phyloP scores from a whole-genome alignment of 805 yeast species.

The Teunomyces funiuensis region DNA sequence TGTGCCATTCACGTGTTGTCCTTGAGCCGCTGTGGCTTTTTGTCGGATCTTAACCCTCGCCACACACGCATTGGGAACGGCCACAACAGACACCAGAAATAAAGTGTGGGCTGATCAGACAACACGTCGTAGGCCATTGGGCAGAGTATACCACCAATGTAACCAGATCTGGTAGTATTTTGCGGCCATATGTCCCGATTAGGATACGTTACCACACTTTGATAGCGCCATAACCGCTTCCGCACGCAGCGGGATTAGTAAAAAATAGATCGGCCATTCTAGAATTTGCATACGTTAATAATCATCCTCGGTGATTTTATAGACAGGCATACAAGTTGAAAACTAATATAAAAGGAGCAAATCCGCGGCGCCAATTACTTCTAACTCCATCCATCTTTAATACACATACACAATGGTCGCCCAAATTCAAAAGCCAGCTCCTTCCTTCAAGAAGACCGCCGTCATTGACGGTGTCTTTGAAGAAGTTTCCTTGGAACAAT shows the following conservation, averaged over 20 bases:
- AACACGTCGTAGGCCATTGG: not conserved
- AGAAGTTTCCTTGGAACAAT: slow-evolving; percentile 90
- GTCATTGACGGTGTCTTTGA: slow-evolving; percentile 95
- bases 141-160: no score
- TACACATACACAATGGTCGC: slow-evolving; percentile 65
- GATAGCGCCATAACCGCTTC: not conserved
- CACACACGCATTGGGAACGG: not conserved
- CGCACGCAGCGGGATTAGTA: not conserved
- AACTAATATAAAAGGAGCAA: slow-evolving; percentile 4
- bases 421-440: slow-evolving; percentile 92
- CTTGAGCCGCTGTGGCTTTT: slow-evolving; percentile 1
- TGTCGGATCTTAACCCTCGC: slow-evolving; percentile 6
- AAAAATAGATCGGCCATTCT: slow-evolving; percentile 4
- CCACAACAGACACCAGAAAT: no score
- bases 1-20: not conserved
- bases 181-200: not conserved
- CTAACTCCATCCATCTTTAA: not conserved
- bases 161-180: no score
- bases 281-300: slow-evolving; percentile 4
- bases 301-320: slow-evolving; percentile 4
- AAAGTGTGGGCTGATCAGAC: not conserved
- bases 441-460: slow-evolving; percentile 93
- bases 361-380: not conserved
- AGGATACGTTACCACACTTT: not conserved
- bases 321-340: slow-evolving; percentile 2